Evolutionary conservation across 495 filamentous ascomycete genomes (phyloP).

Genomic region (Lophiotrema nucula): DNA sequence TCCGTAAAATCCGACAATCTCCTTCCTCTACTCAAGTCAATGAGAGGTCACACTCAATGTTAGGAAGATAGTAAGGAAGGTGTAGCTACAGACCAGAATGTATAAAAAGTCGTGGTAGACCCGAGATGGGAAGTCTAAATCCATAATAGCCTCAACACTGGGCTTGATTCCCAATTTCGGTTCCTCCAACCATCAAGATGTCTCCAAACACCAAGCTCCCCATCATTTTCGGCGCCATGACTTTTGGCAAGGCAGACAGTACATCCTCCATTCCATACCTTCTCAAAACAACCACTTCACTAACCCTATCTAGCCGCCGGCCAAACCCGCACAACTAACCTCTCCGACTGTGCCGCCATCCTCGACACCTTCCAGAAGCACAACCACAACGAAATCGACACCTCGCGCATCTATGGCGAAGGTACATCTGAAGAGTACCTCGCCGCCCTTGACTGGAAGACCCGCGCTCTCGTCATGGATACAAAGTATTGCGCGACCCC

Average conservation of each 20-base stretch:
- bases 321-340: slow-evolving; percentile 37
- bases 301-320: background rate
- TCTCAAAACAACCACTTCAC: background rate
- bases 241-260: slow-evolving; percentile 2
- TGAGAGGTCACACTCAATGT: background rate
- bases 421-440: slow-evolving; percentile 81
- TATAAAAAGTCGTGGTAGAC: too few species aligned
- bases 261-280: background rate
- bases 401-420: slow-evolving; percentile 66
- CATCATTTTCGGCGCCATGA: slow-evolving; percentile 6
- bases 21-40: background rate
- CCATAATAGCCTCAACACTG: too few species aligned
- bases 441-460: slow-evolving; percentile 69
- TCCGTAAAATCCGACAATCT: slow-evolving; percentile 3
- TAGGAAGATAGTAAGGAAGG: too few species aligned
- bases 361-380: slow-evolving; percentile 54
- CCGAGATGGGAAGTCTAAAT: background rate
- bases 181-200: background rate
- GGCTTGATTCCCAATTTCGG: background rate
- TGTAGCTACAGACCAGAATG: too few species aligned
- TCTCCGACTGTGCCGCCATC: slow-evolving; percentile 40
- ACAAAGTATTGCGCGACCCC: slow-evolving; percentile 74
- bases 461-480: slow-evolving; percentile 76
- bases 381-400: slow-evolving; percentile 55
- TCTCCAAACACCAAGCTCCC: background rate